Base-by-base conservation (phyloP, 179 eudicot genomes). In the Actinidia arguta region DNA sequence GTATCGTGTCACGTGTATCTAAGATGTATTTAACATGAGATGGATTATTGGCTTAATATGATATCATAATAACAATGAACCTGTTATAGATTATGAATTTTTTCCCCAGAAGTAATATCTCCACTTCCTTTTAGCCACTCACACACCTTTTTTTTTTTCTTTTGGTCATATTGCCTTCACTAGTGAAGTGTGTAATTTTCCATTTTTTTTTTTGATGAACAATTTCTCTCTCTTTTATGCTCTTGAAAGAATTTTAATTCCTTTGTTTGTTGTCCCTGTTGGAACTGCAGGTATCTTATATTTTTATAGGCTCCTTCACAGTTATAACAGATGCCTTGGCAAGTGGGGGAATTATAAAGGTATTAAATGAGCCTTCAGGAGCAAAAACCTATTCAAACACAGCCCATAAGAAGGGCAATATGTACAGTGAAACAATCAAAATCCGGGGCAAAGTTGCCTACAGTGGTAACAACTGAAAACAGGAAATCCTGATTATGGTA, bases 391-490 rank as follows among this genome's bases (percentile, higher is more conserved):
- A 93, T 90, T 96, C 99, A 78, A 96, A 96, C 76, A 88, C 95
- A 51, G 87, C 98, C 81, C 90, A 94, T 73, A 96, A 96, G 83
- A 96, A 94, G 86, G 99, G 99, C 76, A 96, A 91, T 70, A 89
- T 96, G 27, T 92, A 90, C 82, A 89, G 79, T 58, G 95, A 94
- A 91, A 96, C 97, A 80, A 83, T 94, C 18, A 93, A 89, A 90
- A n/a, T 92, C 98, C 77, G 99, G 99, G 75, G 99, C 98, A 8
- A 94, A 93, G 92, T 90, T 96, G 82, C 99, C 99, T 83, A 80
- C 78, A 90, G 95, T 79, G 97, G 99, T 96, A 92, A 76, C 58
- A 67, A 56, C 27, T 48, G 25, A 79, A 50, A 69, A 68, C 39
- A 55, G 54, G 51, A 39, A n/a, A 70, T 70, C 44, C 39, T 39